Conservation (phyloP, 2,329 filamentous ascomycete species). For the Didymella segeticola region DNA sequence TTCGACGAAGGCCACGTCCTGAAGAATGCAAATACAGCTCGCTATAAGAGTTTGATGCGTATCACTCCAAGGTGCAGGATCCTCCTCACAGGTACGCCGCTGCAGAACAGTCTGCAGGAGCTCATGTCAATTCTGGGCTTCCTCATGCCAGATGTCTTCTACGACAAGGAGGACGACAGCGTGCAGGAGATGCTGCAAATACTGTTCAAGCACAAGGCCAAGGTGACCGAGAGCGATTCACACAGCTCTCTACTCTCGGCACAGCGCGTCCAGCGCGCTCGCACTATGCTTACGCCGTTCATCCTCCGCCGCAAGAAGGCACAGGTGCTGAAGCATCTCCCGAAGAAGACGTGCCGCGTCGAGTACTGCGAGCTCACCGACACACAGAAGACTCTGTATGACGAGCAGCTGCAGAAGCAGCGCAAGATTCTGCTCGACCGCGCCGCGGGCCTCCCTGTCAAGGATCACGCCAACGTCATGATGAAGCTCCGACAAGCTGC, state of each 20-base stretch:
- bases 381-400: conserved; percentile 76
- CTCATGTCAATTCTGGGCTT: conserved; percentile 91
- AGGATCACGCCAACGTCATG: conserved; percentile 64
- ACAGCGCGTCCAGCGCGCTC: conserved; percentile 84
- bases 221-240: conserved; percentile 72
- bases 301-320: conserved; percentile 93
- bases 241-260: conserved; percentile 84
- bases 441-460: conserved; percentile 62
- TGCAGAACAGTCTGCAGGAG: conserved; percentile 94
- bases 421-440: conserved; percentile 66
- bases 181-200: conserved; percentile 76
- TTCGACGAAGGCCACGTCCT: conserved; percentile 95
- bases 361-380: conserved; percentile 81
- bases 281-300: conserved; percentile 93
- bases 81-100: conserved; percentile 85
- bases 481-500: conserved; percentile 93
- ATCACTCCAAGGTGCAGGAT: conserved; percentile 85
- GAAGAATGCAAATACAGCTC: conserved; percentile 83
- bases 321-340: conserved; percentile 84
- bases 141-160: conserved; percentile 86
- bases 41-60: conserved; percentile 78
- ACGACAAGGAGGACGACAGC: conserved; percentile 64
- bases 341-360: conserved; percentile 77
- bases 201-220: conserved; percentile 92
- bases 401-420: conserved; percentile 69